Evolutionary conservation across 2,329 filamentous ascomycete genomes (phyloP).

Genomic region (Ophiocordyceps camponoti-rufipedis): DNA sequence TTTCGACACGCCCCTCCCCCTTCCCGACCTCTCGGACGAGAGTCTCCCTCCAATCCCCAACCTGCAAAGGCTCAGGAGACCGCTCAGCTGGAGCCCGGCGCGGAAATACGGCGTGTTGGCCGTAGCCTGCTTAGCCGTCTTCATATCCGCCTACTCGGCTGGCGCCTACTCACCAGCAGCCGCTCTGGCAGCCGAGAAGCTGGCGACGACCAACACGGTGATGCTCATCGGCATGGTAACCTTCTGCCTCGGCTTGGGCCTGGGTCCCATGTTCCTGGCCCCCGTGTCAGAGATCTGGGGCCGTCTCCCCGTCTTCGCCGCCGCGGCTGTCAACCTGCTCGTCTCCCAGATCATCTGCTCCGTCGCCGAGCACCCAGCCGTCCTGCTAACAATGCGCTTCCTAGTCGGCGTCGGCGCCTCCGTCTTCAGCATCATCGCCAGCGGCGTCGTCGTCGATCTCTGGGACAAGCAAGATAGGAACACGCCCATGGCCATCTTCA

Average conservation of each 20-base stretch:
- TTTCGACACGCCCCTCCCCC: conserved; percentile 15
- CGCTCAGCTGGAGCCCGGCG: conserved; percentile 51
- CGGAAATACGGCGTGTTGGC: conserved; percentile 55
- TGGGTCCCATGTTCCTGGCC: conserved; percentile 75
- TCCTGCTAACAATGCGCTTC: conserved; percentile 60
- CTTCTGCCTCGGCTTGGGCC: conserved; percentile 64
- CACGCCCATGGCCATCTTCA: conserved; percentile 78
- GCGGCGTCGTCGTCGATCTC: conserved; percentile 78
- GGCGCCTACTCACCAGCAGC: conserved; percentile 62
- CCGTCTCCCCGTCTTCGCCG: conserved; percentile 63
- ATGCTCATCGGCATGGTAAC: conserved; percentile 61
- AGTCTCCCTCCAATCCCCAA: conserved; percentile 41
- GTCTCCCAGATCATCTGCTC: conserved; percentile 56
- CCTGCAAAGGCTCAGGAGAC: conserved; percentile 47
- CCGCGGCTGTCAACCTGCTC: conserved; percentile 54
- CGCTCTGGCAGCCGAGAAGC: conserved; percentile 44
- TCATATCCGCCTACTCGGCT: conserved; percentile 62
- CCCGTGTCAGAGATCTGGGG: conserved; percentile 83
- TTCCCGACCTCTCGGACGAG: conserved; percentile 3
- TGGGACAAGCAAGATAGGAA: conserved; percentile 67
- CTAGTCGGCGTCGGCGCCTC: conserved; percentile 61
- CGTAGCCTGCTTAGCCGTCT: conserved; percentile 59
- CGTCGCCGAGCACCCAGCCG: conserved; percentile 47
- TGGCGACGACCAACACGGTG: conserved; percentile 45
- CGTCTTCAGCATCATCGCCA: conserved; percentile 74